phyloP scores from a whole-genome alignment of 1,284 basidiomycete species.

The Rhodotorula sp. region DNA sequence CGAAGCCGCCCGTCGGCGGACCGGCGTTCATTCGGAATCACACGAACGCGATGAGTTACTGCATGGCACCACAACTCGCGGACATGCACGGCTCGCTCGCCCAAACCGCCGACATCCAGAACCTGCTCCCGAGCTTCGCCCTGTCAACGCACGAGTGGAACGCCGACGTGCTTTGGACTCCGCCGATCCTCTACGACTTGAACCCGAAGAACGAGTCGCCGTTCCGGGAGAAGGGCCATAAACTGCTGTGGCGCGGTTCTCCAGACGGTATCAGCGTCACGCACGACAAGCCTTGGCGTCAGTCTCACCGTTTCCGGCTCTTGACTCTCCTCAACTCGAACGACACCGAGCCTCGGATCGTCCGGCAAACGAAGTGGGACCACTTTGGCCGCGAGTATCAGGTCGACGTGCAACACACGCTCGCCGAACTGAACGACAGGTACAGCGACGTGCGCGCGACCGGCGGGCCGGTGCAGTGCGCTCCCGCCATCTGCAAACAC shows the following conservation, averaged over 20 bases:
- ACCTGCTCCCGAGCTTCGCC: background rate
- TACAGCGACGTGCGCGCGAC: constrained; percentile 17
- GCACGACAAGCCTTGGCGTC: constrained; percentile 8
- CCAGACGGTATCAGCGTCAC: constrained; percentile 48
- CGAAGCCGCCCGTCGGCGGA: background rate
- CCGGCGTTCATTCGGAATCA: constrained; percentile 36
- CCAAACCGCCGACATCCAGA: background rate
- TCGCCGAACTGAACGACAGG: constrained; percentile 11
- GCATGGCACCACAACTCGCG: constrained; percentile 33
- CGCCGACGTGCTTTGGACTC: constrained; percentile 42
- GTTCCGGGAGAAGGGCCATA: constrained; percentile 52
- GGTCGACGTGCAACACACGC: constrained; percentile 21
- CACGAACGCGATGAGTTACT: constrained; percentile 35
- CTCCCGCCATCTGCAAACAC: constrained; percentile 17
- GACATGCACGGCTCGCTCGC: constrained; percentile 36
- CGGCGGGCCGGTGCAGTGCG: constrained; percentile 17
- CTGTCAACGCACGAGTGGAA: constrained; percentile 14
- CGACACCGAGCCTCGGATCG: constrained; percentile 1
- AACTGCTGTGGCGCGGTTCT: constrained; percentile 50
- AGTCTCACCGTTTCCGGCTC: constrained; percentile 16
- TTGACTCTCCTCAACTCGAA: constrained; percentile 19
- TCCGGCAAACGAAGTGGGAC: constrained; percentile 3
- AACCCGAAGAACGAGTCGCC: constrained; percentile 41
- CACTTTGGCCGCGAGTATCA: constrained; percentile 15
- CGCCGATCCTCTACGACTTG: constrained; percentile 44